Percentiles rank a stretch among this genome's conserved stretches.
phyloP scores from a whole-genome alignment of 371 early-diverging fungal genomes.

The Mucor irregularis region DNA sequence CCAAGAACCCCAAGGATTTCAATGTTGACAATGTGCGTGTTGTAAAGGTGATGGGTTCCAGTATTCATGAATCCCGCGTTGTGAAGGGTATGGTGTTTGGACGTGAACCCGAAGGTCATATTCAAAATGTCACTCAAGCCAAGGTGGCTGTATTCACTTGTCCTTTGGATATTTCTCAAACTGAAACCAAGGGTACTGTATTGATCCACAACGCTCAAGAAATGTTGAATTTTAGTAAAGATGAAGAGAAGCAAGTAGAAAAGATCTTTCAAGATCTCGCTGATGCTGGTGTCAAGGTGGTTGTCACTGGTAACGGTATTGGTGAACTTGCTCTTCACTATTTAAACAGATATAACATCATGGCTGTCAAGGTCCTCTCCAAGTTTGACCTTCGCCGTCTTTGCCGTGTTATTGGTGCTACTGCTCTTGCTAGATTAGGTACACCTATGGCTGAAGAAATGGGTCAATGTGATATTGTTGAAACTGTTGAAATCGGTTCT shows the following conservation, averaged over 20 bases:
- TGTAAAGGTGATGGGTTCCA: slow-evolving; percentile 97
- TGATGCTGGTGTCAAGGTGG: slow-evolving; percentile 91
- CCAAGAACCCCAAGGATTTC: slow-evolving; percentile 81
- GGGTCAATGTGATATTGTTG: slow-evolving; percentile 95
- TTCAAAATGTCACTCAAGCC: slow-evolving; percentile 74
- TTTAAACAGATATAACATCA: slow-evolving; percentile 86
- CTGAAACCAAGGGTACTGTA: slow-evolving; percentile 99
- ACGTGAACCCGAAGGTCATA: slow-evolving; percentile 86
- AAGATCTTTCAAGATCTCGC: slow-evolving; percentile 85
- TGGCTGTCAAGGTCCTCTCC: slow-evolving; percentile 91
- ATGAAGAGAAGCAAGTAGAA: slow-evolving; percentile 85
- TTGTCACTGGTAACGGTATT: slow-evolving; percentile 87
- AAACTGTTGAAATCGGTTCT: slow-evolving; percentile 95
- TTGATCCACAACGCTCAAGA: slow-evolving; percentile 96
- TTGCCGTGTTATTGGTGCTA: slow-evolving; percentile 93
- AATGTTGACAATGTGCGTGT: slow-evolving; percentile 96
- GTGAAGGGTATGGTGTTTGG: slow-evolving; percentile 99
- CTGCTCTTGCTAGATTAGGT: slow-evolving; percentile 90
- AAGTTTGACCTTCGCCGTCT: slow-evolving; percentile 96
- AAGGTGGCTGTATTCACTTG: slow-evolving; percentile 98
- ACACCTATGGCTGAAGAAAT: slow-evolving; percentile 96
- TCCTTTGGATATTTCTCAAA: slow-evolving; percentile 92
- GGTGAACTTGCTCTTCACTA: slow-evolving; percentile 96
- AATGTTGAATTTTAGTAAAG: slow-evolving; percentile 96
- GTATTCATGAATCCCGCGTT: slow-evolving; percentile 89